Base-by-base conservation (phyloP, 805 yeast species). In the Ogataea henricii region DNA sequence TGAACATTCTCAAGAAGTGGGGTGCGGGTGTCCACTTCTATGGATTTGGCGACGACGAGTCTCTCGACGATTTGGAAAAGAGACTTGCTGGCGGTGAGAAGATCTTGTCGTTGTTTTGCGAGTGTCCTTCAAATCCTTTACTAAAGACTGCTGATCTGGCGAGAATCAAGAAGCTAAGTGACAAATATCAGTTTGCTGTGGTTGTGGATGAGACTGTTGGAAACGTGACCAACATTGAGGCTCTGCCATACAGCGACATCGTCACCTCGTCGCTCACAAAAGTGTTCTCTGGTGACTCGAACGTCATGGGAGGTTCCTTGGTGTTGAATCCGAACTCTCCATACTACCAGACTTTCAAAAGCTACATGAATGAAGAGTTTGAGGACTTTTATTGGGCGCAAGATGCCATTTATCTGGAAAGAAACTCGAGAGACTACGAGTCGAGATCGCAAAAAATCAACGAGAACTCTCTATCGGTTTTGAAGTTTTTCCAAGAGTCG, bases 161-260 rank as follows among this genome's bases (percentile, higher is more conserved):
- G 35, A 78, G 82, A 56, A 78, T 90, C 49, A 77, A 85, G 47
- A 63, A 74, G 46, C 73, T 94, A 46, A 82, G 96, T 3, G 80
- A 80, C 50, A 73, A 83, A 56, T 87, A 77, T 68, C 76, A 78
- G 2, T 94, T 94, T 67, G 83, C 83, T 13, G 81, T 94, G 27
- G 87, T 88, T 14, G 85, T 94, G 33, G 99, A 94, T 68, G 99
- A 94, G 63, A 94, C 98, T 1, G 87, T 91, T 18, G 97, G 97
- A 13, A 94, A 94, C 59, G 85, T 89, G 61, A 75, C 87, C 51
- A 94, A 94, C 67, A 78, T 90, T 42, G 87, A 89, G 56, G 87
- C 87, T 4, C 72, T 89, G 48, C 86, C 89, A 17, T 86, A 80
- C 63, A 84, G 89, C n/a, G 99, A 94, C 66, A 77, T 91, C 42